A percentile compares a stretch with the other conserved stretches of the same genome.
Evolutionary conservation across 2,329 filamentous ascomycete genomes (phyloP).

Genomic region (Amesomyces nigricolor): DNA sequence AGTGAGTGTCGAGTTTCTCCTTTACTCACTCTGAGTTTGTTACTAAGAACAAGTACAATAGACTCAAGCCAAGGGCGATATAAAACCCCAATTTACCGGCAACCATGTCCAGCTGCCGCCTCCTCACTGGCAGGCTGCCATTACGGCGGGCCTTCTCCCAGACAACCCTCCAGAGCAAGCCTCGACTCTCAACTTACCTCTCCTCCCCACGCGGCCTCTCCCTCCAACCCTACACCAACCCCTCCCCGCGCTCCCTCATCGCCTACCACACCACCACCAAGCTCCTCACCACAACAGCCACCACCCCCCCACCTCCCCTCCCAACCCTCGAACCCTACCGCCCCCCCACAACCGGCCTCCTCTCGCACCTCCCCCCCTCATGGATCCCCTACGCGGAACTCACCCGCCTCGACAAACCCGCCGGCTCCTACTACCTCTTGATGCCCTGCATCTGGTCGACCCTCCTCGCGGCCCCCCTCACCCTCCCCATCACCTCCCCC

Average conservation of each 20-base stretch:
- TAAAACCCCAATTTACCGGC: not conserved
- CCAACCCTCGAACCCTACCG: conserved; percentile 41
- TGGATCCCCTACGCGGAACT: conserved; percentile 80
- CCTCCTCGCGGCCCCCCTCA: conserved; percentile 68
- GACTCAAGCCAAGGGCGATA: no score
- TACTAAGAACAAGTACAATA: no score
- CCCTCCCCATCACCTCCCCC: conserved; percentile 54
- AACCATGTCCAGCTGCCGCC: conserved; percentile 17
- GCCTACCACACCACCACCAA: conserved; percentile 24
- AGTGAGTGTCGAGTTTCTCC: no score
- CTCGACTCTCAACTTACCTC: conserved; percentile 11
- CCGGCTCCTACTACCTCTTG: conserved; percentile 78
- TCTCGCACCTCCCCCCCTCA: conserved; percentile 62
- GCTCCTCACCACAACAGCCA: conserved; percentile 14
- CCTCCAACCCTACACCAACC: conserved; percentile 6
- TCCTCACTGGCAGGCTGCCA: conserved; percentile 9
- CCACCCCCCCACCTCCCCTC: conserved; percentile 12
- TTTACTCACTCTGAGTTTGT: no score
- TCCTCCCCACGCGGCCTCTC: conserved; percentile 13
- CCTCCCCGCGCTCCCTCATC: conserved; percentile 9
- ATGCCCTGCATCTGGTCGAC: conserved; percentile 83
- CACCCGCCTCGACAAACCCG: conserved; percentile 72
- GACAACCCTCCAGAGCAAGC: not conserved
- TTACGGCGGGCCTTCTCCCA: conserved; percentile 13
- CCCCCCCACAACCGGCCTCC: conserved; percentile 65